Evolutionary conservation across 2,329 filamentous ascomycete genomes (phyloP).

Genomic region (Talaromyces piceae): DNA sequence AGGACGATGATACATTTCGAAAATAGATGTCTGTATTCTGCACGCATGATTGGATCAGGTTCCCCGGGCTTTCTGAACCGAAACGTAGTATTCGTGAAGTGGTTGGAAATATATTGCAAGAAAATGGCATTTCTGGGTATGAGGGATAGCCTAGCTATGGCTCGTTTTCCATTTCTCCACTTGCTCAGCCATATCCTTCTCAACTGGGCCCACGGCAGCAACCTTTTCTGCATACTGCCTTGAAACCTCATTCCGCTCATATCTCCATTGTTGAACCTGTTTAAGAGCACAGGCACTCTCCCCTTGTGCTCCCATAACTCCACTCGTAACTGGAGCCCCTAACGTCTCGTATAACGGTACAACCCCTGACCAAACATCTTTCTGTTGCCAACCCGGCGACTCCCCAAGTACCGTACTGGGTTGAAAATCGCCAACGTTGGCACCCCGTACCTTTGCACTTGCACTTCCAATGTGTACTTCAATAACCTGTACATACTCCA

Average conservation of each 20-base stretch:
- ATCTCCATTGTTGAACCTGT: background rate
- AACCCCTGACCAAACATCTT: constrained; percentile 10
- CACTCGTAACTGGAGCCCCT: constrained; percentile 5
- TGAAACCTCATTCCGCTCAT: background rate
- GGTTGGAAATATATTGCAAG: constrained; percentile 1
- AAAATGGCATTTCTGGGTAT: constrained; percentile 10
- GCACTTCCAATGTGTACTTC: constrained; percentile 7
- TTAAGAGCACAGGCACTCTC: background rate
- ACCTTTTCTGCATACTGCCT: background rate
- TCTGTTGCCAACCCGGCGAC: constrained; percentile 2
- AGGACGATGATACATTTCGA: constrained; percentile 5
- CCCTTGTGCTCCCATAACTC: background rate
- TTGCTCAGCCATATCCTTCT: background rate
- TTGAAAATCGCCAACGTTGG: constrained; percentile 8
- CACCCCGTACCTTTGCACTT: constrained; percentile 8
- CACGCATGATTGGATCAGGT: background rate
- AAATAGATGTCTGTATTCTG: constrained; percentile 7
- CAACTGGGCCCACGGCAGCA: background rate
- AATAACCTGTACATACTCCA: constrained; percentile 10
- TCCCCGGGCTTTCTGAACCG: no score
- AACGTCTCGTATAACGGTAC: constrained; percentile 8
- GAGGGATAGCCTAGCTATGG: background rate
- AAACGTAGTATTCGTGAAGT: constrained; percentile 4
- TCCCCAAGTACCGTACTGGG: background rate
- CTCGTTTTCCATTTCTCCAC: constrained; percentile 1